Evolutionary conservation across 768 basidiomycete species (phyloP), one percentile per base, ranked within the genome.

Genomic region (Sporobolomyces pararoseus): DNA sequence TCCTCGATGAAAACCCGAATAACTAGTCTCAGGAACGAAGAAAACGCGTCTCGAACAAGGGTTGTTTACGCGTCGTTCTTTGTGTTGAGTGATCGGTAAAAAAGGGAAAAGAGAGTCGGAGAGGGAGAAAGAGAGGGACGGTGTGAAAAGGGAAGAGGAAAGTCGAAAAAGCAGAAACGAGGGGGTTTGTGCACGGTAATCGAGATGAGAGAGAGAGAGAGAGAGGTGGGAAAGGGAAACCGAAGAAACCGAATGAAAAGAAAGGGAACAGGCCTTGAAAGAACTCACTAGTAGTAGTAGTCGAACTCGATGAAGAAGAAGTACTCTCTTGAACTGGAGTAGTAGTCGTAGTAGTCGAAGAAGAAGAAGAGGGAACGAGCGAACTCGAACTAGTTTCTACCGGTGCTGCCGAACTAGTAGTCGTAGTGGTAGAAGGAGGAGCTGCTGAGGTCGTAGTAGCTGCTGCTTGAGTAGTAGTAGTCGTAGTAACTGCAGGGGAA

Each of bases 341-440:
- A n/a, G 67, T 62, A 37, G 66, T 47, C n/a, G 55, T 37, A 25
- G 47, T 44, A 21, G 65, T 51, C 35, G 44, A n/a, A 27, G 51
- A 34, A 10, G 34, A 51, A 12, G n/a, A 42, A 23, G 44, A 53
- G 16, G 46, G 44, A 47, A 50, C 49, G 25, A 29, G 50, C 6
- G 59, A 55, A 50, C 23, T 57, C 27, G 60, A 37, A 21, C 52
- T 34, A 21, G 37, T 31, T n/a, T 35, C 46, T 21, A 47, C 37
- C 27, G n/a, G 42, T 19, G 52, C 39, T 0, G 32, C 21, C 9
- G 65, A 58, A 23, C 42, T 58, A n/a, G 50, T 66, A 16, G 58
- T 55, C 25, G 70, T 58, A 21, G 61, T 54, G 1, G 42, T 23
- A 25, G 9, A 17, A 42, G 39, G 39, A 42, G 54, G 50, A 3